phyloP scores from a whole-genome alignment of 345 rosid species.

The Populus alba region DNA sequence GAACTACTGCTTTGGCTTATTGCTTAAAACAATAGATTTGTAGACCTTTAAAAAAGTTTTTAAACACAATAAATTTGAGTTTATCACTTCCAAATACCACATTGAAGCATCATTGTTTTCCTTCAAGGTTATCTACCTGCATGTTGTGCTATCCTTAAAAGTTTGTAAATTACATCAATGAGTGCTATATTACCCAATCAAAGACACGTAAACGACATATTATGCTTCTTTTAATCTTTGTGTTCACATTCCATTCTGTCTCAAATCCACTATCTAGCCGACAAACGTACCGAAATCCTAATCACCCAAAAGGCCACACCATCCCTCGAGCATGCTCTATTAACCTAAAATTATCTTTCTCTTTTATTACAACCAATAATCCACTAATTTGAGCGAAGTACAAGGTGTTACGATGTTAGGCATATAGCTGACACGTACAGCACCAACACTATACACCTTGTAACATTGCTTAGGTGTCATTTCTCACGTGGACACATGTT shows the following conservation, averaged over 20 bases:
- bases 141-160: not conserved
- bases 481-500: conserved; percentile 1
- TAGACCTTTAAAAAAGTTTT: no score
- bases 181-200: not conserved
- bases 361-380: not conserved
- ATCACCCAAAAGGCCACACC: not conserved
- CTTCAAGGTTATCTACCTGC: not conserved
- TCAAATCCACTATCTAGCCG: not conserved
- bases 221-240: not conserved
- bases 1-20: no score
- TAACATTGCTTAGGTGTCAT: not conserved
- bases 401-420: conserved; percentile 8
- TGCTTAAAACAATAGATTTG: no score
- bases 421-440: conserved; percentile 21
- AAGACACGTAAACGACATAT: not conserved
- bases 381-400: not conserved
- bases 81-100: not conserved
- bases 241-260: not conserved
- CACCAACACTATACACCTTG: not conserved
- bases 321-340: not conserved
- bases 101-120: not conserved
- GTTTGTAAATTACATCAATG: no score
- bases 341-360: not conserved
- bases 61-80: no score
- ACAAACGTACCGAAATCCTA: conserved; percentile 1